Percentiles rank a stretch among this genome's conserved stretches.
phyloP scores from a whole-genome alignment of 192 early-diverging fungal species.

The Backusella macrospora region DNA sequence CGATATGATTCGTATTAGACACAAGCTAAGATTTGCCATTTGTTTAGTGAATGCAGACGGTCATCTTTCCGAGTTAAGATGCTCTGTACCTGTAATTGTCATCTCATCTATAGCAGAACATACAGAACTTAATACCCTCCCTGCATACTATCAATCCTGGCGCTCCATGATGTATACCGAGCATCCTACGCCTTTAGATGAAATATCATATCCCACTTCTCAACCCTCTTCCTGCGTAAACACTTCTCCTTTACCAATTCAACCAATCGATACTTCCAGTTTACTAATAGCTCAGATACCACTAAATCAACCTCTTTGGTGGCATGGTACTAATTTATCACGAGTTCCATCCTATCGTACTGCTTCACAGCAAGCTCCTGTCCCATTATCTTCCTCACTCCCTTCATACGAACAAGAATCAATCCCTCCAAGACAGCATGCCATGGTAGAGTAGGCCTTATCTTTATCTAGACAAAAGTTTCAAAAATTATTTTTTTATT shows the following conservation, averaged over 20 bases:
- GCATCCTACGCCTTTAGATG: neutral
- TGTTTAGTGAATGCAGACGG: conserved; percentile 35
- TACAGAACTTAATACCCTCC: conserved; percentile 31
- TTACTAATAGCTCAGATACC: neutral
- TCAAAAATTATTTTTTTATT: neutral
- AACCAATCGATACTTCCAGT: neutral
- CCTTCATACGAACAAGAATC: conserved; percentile 15
- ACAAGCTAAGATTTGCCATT: conserved; percentile 45
- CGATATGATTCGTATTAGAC: conserved; percentile 42
- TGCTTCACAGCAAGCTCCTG: conserved; percentile 14
- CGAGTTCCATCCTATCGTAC: conserved; percentile 33
- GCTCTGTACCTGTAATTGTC: conserved; percentile 40
- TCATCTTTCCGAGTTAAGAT: conserved; percentile 43
- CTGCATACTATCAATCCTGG: conserved; percentile 36
- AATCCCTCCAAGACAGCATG: neutral
- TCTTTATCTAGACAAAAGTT: neutral
- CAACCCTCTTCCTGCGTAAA: neutral
- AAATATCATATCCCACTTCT: neutral
- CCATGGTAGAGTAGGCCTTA: neutral
- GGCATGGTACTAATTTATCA: conserved; percentile 27
- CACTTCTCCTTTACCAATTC: neutral
- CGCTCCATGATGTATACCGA: conserved; percentile 11
- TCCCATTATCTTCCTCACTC: conserved; percentile 7
- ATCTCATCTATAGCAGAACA: conserved; percentile 32
- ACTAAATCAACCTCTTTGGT: conserved; percentile 18